Evolutionary conservation across 2,329 filamentous ascomycete species (phyloP).

Genomic region (Thielaviopsis musarum): DNA sequence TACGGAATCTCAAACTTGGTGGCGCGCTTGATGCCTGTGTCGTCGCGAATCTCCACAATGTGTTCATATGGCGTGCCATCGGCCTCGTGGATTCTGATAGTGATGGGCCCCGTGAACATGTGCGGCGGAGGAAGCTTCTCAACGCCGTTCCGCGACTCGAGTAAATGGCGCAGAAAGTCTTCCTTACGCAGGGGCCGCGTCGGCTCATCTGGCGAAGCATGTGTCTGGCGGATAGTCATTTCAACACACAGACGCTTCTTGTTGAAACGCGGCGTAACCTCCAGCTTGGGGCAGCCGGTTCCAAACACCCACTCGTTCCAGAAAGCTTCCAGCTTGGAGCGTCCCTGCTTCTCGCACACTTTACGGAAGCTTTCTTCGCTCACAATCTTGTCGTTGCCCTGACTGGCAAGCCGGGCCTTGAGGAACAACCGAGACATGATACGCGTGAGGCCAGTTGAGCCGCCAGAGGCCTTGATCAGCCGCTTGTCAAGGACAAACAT

Average conservation of each 20-base stretch:
- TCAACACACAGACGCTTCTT: conserved; percentile 95
- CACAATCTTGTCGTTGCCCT: conserved; percentile 52
- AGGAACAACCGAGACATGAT: conserved; percentile 77
- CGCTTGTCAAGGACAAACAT: conserved; percentile 88
- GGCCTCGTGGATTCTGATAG: conserved; percentile 91
- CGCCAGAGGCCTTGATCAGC: conserved; percentile 65
- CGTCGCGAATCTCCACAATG: conserved; percentile 87
- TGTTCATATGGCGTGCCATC: conserved; percentile 97
- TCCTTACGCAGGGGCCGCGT: conserved; percentile 39
- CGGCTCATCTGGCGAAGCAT: conserved; percentile 24
- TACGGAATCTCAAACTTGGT: conserved; percentile 88
- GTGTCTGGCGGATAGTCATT: conserved; percentile 70
- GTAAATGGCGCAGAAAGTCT: conserved; percentile 69
- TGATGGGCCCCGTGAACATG: conserved; percentile 93
- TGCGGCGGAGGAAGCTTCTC: conserved; percentile 53
- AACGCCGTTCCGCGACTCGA: conserved; percentile 58
- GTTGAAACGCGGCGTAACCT: conserved; percentile 81
- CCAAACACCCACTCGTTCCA: conserved; percentile 87
- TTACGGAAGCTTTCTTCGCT: conserved; percentile 61
- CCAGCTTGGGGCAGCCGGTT: conserved; percentile 75
- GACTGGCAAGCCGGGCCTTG: conserved; percentile 54
- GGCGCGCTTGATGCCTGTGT: conserved; percentile 43
- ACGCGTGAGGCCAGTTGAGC: conserved; percentile 65
- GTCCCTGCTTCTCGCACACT: conserved; percentile 74
- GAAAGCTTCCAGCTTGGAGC: conserved; percentile 74